These are phyloP conservation scores for Penicillium nordicum DNA, from an alignment of 2,329 filamentous ascomycete genomes.

Conservation along the genomic window DNA sequence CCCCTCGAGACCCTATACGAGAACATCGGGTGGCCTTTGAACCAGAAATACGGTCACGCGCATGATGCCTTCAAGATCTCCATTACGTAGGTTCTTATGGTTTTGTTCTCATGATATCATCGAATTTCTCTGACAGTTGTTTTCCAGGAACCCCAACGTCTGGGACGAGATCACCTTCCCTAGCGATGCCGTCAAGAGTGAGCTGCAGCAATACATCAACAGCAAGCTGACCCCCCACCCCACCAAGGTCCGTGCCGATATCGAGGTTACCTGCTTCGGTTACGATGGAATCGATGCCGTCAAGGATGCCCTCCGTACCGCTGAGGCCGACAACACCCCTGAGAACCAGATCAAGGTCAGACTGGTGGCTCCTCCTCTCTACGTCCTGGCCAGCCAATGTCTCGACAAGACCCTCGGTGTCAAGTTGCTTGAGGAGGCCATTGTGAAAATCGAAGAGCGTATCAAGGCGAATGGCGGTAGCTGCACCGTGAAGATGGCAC, in stretches of 20 bases:
- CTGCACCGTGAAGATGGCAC: slow-evolving; percentile 93
- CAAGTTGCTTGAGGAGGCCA: slow-evolving; percentile 78
- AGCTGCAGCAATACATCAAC: slow-evolving; percentile 91
- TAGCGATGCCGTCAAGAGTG: slow-evolving; percentile 77
- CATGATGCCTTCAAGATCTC: slow-evolving; percentile 99
- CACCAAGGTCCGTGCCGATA: slow-evolving; percentile 97
- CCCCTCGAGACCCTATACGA: slow-evolving; percentile 96
- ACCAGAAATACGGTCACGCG: slow-evolving; percentile 94
- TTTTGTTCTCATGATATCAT: neutral
- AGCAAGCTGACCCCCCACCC: slow-evolving; percentile 96
- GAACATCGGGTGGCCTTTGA: slow-evolving; percentile 92
- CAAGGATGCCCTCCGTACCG: slow-evolving; percentile 85
- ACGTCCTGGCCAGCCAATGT: slow-evolving; percentile 93
- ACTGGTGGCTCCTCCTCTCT: slow-evolving; percentile 94
- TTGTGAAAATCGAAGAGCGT: slow-evolving; percentile 76
- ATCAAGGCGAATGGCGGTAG: slow-evolving; percentile 76
- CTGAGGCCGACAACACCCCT: slow-evolving; percentile 86
- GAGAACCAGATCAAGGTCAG: slow-evolving; percentile 97
- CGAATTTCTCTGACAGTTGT: slow-evolving; percentile 9
- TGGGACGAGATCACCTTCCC: slow-evolving; percentile 93
- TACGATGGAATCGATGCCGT: slow-evolving; percentile 99
- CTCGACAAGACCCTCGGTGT: slow-evolving; percentile 90
- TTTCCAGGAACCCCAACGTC: slow-evolving; percentile 77
- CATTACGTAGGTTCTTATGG: slow-evolving; percentile 69
- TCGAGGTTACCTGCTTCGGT: slow-evolving; percentile 91